Percentiles rank a stretch among this genome's conserved stretches.
phyloP scores from a whole-genome alignment of 208 protist species.

The Herpetomonas samuelpessoai region DNA sequence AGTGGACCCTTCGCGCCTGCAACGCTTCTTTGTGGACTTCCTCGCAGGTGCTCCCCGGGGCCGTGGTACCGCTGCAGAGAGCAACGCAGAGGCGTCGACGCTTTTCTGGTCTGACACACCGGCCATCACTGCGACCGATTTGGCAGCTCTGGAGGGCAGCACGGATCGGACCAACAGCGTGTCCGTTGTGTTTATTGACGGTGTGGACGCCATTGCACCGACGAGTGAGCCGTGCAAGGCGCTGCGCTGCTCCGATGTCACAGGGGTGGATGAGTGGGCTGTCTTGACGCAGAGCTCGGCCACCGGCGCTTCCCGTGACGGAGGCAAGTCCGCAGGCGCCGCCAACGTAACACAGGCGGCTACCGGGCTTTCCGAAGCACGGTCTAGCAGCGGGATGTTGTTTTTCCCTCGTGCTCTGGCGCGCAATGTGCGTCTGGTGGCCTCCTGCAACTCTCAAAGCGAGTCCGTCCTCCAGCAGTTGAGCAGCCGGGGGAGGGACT shows the following conservation, averaged over 20 bases:
- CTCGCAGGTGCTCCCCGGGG: constrained; percentile 19
- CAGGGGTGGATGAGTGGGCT: constrained; percentile 13
- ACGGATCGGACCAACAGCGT: constrained; percentile 14
- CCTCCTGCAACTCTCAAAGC: constrained; percentile 29
- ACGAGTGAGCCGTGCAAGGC: constrained; percentile 48
- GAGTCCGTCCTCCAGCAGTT: constrained; percentile 15
- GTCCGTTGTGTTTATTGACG: constrained; percentile 62
- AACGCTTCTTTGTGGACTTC: constrained; percentile 44
- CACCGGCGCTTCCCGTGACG: neutral
- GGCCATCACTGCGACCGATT: neutral
- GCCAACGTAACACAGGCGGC: neutral
- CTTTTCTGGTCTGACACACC: neutral
- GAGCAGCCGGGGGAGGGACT: constrained; percentile 47
- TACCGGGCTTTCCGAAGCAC: too few relatives aligned
- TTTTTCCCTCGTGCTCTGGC: constrained; percentile 58
- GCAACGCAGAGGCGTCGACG: neutral
- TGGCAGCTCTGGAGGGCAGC: neutral
- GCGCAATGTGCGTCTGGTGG: constrained; percentile 75
- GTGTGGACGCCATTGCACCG: constrained; percentile 39
- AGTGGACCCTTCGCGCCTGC: constrained; percentile 53
- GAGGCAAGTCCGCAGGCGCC: neutral
- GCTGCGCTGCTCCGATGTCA: constrained; percentile 28
- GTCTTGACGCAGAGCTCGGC: neutral
- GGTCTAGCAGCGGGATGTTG: neutral
- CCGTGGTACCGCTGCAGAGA: neutral